Base-by-base conservation (phyloP, 2,329 filamentous ascomycete genomes). In the Stachybotrys elegans region DNA sequence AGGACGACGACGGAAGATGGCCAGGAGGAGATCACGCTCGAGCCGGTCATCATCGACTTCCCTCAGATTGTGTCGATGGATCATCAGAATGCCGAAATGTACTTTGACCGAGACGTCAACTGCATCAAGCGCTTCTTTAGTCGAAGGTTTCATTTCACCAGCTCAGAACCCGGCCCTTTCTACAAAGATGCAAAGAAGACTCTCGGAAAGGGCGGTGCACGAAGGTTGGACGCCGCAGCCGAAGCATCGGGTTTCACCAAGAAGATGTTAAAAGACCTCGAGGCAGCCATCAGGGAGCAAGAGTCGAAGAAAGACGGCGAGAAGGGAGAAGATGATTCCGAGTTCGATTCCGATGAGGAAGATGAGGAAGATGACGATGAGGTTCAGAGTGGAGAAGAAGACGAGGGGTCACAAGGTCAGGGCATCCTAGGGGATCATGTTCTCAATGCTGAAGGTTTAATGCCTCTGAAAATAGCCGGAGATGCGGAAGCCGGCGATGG, bases 21-120 rank as follows among this genome's bases (percentile, higher is more conserved):
- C 3, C 51, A 63, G 34, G 68, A 72, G 55, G 47, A 59, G 0
- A 52, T 86, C 43, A 58, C 53, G 14, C 70, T 95, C 21, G 81
- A 80, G 6, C 93, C 93, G 1, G 80, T 96, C 43, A 71, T 98
- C 37, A 98, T 98, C 57, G 94, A 98, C 69, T 98, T 98, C 60
- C 93, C 93, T 0, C 93, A 98, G 62, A 97, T 96, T 86, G 82
- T 98, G 3, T 97, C 92, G 1, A 89, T 95, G 62, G 89, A 95
- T 54, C 93, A 98, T 60, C 68, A 75, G 27, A 96, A 98, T 58
- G 94, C 93, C 16, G 86, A 95, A 60, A 94, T 91, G 79, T 97
- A 98, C 67, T 98, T 98, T 63, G 88, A 97, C 61, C 84, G 93
- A 51, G 93, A 98, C 57, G 91, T 98, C 13, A 83, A 88, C 50